Percentiles rank a stretch among this genome's conserved stretches.
phyloP scores from a whole-genome alignment of 2,329 filamentous ascomycete genomes.

The Didymella pinodella region DNA sequence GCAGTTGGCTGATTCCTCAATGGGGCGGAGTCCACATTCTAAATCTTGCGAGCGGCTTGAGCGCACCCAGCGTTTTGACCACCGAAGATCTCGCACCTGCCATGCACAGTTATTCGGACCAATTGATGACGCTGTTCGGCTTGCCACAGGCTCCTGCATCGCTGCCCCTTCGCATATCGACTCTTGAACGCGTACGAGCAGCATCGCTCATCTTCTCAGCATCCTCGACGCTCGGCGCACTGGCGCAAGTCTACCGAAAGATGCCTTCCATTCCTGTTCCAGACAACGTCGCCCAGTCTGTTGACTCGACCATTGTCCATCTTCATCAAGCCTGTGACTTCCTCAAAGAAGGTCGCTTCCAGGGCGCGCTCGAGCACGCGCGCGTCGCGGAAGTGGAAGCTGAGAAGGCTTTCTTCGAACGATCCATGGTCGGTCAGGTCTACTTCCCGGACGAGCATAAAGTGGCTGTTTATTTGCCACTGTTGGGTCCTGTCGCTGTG shows the following conservation, averaged over 20 bases:
- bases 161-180: constrained; percentile 83
- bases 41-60: constrained; percentile 57
- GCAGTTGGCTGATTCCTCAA: constrained; percentile 93
- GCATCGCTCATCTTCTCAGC: constrained; percentile 87
- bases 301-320: constrained; percentile 79
- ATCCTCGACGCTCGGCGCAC: constrained; percentile 90
- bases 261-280: constrained; percentile 93
- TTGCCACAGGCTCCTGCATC: constrained; percentile 80
- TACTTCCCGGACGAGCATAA: constrained; percentile 99
- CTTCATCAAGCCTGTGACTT: constrained; percentile 78
- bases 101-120: constrained; percentile 88
- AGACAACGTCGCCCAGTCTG: constrained; percentile 82
- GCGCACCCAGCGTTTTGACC: constrained; percentile 62
- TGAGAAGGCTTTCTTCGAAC: constrained; percentile 96
- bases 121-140: constrained; percentile 86
- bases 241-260: constrained; percentile 81
- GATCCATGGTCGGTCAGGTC: constrained; percentile 97
- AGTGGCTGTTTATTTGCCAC: constrained; percentile 90
- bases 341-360: constrained; percentile 68
- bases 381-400: constrained; percentile 86
- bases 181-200: constrained; percentile 83
- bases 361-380: constrained; percentile 77
- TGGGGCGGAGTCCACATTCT: constrained; percentile 85
- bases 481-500: constrained; percentile 89
- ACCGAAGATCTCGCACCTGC: constrained; percentile 75